Evolutionary conservation across 75 land plant species (phyloP).

Genomic region (Pinus taeda): DNA sequence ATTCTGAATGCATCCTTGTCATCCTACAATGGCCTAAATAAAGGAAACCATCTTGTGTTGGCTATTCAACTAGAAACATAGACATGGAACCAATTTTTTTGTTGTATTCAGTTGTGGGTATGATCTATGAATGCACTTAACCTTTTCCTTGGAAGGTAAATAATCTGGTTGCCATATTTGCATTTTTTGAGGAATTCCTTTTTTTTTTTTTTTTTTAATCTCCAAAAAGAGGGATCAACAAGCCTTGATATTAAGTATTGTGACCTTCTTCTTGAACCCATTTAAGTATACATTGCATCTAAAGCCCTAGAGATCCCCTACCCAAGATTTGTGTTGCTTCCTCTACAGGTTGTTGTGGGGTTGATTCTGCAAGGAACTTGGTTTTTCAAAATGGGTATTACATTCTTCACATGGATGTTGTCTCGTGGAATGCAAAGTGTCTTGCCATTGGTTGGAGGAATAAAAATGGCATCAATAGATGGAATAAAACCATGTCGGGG

Average conservation of each 20-base stretch:
- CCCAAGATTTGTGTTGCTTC: constrained; percentile 32
- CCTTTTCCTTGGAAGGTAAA: background rate
- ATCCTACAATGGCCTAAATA: background rate
- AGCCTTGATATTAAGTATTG: constrained; percentile 36
- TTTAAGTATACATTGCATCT: constrained; percentile 41
- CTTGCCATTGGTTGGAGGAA: too few relatives aligned
- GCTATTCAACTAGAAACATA: constrained; percentile 7
- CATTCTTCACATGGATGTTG: constrained; percentile 47
- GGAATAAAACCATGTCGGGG: too few relatives aligned
- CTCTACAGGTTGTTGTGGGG: constrained; percentile 48
- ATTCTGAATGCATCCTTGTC: background rate
- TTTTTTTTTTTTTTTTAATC: constrained; percentile 52
- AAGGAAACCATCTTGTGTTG: background rate
- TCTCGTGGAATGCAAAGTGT: constrained; percentile 25
- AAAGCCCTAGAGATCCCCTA: constrained; percentile 45
- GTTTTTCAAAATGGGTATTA: constrained; percentile 86
- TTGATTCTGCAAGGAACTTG: constrained; percentile 88
- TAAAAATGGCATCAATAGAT: too few relatives aligned
- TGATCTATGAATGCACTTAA: background rate
- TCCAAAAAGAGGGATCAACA: constrained; percentile 56
- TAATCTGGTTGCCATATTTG: constrained; percentile 24
- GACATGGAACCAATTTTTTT: constrained; percentile 9
- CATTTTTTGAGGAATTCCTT: constrained; percentile 68
- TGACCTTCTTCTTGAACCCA: constrained; percentile 67
- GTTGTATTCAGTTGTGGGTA: background rate